Evolutionary conservation across 768 basidiomycete genomes (phyloP).

Genomic region (Tulasnella sp.): DNA sequence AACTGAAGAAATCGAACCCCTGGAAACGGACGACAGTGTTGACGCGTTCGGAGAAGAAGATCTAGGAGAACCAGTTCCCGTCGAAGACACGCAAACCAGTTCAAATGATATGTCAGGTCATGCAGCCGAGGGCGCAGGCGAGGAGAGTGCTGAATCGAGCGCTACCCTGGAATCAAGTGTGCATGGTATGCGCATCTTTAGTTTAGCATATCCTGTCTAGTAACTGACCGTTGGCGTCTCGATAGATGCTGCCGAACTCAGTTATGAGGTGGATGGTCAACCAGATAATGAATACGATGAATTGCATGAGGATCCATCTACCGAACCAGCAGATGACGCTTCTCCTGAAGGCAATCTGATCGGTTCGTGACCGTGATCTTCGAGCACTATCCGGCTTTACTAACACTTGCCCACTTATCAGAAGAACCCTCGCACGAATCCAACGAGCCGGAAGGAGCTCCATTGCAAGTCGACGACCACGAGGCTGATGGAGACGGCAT

Average conservation of each 20-base stretch:
- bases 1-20: background rate
- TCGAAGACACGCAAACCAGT: background rate
- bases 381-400: background rate
- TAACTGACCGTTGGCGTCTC: background rate
- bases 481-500: background rate
- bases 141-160: background rate
- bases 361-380: background rate
- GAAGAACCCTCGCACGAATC: background rate
- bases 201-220: background rate
- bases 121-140: background rate
- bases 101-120: background rate
- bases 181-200: background rate
- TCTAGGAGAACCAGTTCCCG: background rate
- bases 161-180: conserved; percentile 4
- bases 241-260: background rate
- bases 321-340: background rate
- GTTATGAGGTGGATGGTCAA: background rate
- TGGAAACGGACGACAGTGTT: background rate
- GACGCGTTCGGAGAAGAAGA: background rate
- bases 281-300: background rate
- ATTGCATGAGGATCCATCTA: no score
- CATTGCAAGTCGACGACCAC: background rate
- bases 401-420: background rate
- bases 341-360: background rate
- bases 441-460: background rate